Percentiles rank a stretch among this genome's conserved stretches.
phyloP scores from a whole-genome alignment of 2,329 filamentous ascomycete genomes.

The Penicillium palitans region DNA sequence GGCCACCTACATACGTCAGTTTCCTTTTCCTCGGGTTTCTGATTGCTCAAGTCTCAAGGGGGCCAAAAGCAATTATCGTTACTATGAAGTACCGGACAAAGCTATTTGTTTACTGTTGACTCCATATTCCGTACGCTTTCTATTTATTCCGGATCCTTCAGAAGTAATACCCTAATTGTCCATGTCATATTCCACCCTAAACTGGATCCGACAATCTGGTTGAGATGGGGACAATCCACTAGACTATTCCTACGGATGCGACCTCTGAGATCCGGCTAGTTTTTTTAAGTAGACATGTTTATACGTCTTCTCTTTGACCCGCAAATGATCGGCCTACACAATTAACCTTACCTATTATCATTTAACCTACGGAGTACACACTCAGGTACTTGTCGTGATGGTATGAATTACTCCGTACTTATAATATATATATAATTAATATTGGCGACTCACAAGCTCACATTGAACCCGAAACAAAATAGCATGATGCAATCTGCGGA shows the following conservation, averaged over 20 bases:
- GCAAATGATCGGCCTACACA: not conserved
- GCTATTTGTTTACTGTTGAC: not conserved
- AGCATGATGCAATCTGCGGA: conserved; percentile 1
- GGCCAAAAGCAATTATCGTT: not conserved
- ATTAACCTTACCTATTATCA: not conserved
- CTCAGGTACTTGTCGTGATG: not conserved
- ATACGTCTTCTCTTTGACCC: not conserved
- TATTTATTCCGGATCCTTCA: not conserved
- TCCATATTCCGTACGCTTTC: not conserved
- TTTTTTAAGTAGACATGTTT: not conserved
- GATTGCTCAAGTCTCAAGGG: conserved; percentile 11
- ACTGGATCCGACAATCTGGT: conserved; percentile 24
- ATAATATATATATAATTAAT: not conserved
- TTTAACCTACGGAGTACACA: not conserved
- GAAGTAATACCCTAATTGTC: not conserved
- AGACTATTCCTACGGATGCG: not conserved
- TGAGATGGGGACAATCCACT: conserved; percentile 17
- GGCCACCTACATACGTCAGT: conserved; percentile 12
- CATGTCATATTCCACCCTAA: conserved; percentile 16
- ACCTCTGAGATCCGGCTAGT: not conserved
- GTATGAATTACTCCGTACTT: not conserved
- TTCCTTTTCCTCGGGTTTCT: conserved; percentile 10
- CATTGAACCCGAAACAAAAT: conserved; percentile 3
- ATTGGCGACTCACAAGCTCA: not conserved
- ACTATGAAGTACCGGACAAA: not conserved